phyloP scores from a whole-genome alignment of 2,329 filamentous ascomycete genomes.

The Beauveria caledonica region DNA sequence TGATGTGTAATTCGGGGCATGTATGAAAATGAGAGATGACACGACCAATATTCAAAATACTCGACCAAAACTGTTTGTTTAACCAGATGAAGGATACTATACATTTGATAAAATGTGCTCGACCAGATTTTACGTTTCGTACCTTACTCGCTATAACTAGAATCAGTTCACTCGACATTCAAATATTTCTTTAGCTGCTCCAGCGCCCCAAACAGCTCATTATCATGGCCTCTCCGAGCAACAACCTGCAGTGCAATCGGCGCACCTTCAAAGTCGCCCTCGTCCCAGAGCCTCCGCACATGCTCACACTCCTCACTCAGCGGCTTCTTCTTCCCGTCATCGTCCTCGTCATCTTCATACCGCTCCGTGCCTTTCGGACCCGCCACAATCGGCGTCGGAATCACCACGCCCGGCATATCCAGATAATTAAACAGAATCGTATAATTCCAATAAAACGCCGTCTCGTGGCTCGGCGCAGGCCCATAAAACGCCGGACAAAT shows the following conservation, averaged over 20 bases:
- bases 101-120: too few relatives aligned
- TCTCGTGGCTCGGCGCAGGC: slow-evolving; percentile 29
- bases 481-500: slow-evolving; percentile 29
- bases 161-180: neutral
- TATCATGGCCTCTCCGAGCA: slow-evolving; percentile 26
- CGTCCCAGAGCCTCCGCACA: slow-evolving; percentile 25
- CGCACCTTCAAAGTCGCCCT: slow-evolving; percentile 24
- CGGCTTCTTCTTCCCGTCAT: too few relatives aligned
- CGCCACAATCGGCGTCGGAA: slow-evolving; percentile 27
- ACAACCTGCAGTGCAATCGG: slow-evolving; percentile 28
- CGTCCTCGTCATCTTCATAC: too few relatives aligned
- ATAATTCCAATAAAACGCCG: slow-evolving; percentile 29
- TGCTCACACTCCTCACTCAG: slow-evolving; percentile 23
- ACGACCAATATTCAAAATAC: too few relatives aligned
- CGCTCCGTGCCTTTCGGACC: slow-evolving; percentile 20
- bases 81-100: too few relatives aligned
- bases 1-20: too few relatives aligned
- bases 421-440: slow-evolving; percentile 30
- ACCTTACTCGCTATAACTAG: too few relatives aligned
- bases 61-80: too few relatives aligned
- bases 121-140: too few relatives aligned
- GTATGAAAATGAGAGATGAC: too few relatives aligned
- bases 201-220: slow-evolving; percentile 24
- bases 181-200: slow-evolving; percentile 15
- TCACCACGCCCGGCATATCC: slow-evolving; percentile 27